These are phyloP conservation scores for Cerrena zonata DNA, from an alignment of 1,284 basidiomycete species.

Conservation along the genomic window DNA sequence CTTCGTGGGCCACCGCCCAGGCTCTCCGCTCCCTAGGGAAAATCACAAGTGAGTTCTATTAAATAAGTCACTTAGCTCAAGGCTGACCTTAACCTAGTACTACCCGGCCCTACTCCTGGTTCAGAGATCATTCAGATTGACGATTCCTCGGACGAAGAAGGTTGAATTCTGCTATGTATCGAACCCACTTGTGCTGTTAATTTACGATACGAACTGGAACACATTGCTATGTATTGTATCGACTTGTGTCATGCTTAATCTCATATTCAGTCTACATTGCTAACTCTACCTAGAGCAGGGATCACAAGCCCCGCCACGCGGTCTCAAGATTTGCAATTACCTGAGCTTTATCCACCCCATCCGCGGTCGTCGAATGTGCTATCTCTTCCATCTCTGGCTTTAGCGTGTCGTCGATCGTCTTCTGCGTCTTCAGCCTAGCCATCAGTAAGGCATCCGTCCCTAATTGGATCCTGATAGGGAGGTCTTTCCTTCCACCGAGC, in stretches of 20 bases:
- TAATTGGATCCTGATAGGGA: constrained; percentile 30
- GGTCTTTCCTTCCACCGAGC: constrained; percentile 15
- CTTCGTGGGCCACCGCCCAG: no score
- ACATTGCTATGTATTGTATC: no score
- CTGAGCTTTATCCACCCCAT: constrained; percentile 11
- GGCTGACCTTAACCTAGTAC: no score
- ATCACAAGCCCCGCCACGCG: not conserved
- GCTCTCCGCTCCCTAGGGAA: no score
- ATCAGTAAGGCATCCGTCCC: constrained; percentile 27
- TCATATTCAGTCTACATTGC: no score
- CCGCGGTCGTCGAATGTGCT: constrained; percentile 14
- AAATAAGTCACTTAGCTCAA: no score
- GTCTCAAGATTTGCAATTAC: constrained; percentile 5
- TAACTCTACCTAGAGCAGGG: no score
- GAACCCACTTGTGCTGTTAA: no score
- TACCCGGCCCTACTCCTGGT: not conserved
- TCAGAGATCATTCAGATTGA: not conserved
- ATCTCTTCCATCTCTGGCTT: constrained; percentile 7
- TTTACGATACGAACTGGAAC: no score
- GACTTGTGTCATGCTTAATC: no score
- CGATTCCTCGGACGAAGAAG: not conserved
- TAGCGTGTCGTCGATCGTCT: constrained; percentile 5
- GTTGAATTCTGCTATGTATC: no score
- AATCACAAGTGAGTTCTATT: not conserved
- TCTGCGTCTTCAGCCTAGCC: constrained; percentile 22